Evolutionary conservation across 2,329 filamentous ascomycete species (phyloP).

Genomic region (Penicillium sp.): DNA sequence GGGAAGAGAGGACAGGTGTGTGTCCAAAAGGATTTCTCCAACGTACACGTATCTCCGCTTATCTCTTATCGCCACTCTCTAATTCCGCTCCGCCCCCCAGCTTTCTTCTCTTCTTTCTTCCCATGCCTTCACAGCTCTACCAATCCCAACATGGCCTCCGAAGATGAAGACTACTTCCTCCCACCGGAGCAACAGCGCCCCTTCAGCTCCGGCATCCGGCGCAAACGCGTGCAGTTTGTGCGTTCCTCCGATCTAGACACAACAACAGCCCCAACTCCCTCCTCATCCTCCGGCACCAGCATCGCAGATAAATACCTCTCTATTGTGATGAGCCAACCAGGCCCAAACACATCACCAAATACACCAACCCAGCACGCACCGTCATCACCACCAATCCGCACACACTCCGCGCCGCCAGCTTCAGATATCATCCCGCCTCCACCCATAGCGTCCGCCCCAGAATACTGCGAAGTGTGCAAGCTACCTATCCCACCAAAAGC

Average conservation of each 20-base stretch:
- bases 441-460: not conserved
- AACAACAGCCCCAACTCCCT: conserved; percentile 30
- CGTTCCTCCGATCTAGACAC: conserved; percentile 44
- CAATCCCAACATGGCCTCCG: conserved; percentile 29
- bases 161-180: conserved; percentile 57
- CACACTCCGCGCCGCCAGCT: conserved; percentile 14
- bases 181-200: conserved; percentile 58
- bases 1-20: conserved; percentile 5
- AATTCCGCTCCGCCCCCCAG: not conserved
- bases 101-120: not conserved
- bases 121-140: not conserved
- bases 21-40: conserved; percentile 4
- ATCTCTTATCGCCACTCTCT: conserved; percentile 18
- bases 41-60: conserved; percentile 10
- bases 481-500: conserved; percentile 45
- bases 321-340: conserved; percentile 39
- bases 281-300: conserved; percentile 24
- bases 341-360: conserved; percentile 7
- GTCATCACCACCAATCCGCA: conserved; percentile 5
- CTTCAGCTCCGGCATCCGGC: conserved; percentile 62
- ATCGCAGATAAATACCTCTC: conserved; percentile 47
- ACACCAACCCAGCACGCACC: conserved; percentile 3
- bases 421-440: conserved; percentile 3
- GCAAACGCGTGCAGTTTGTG: conserved; percentile 61
- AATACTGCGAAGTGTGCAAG: conserved; percentile 57